These are phyloP conservation scores for Penicillium sp. DNA, from an alignment of 2,329 filamentous ascomycete genomes.

Conservation along the genomic window DNA sequence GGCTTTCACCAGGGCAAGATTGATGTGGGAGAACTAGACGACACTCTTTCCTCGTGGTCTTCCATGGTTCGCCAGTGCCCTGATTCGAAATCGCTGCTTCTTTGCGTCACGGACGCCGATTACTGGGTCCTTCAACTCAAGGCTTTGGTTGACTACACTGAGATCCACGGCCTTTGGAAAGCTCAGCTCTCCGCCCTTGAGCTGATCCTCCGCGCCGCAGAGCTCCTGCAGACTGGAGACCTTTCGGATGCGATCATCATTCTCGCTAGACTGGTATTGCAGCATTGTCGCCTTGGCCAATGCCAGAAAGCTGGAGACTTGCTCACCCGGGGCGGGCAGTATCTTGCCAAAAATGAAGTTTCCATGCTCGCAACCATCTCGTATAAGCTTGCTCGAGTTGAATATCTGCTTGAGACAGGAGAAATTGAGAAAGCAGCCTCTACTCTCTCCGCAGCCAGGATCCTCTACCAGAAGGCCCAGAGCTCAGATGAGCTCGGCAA, in stretches of 20 bases:
- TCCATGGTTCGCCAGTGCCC: conserved; percentile 48
- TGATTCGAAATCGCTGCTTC: conserved; percentile 44
- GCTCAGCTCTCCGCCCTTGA: conserved; percentile 52
- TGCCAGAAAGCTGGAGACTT: conserved; percentile 58
- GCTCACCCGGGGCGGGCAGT: conserved; percentile 61
- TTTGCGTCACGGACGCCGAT: conserved; percentile 53
- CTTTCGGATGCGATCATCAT: conserved; percentile 44
- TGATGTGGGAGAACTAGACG: conserved; percentile 27
- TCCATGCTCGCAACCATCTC: conserved; percentile 52
- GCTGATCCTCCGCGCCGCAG: conserved; percentile 50
- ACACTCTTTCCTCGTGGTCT: conserved; percentile 38
- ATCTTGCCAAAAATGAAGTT: conserved; percentile 43
- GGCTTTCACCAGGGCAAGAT: conserved; percentile 39
- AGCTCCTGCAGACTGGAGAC: conserved; percentile 44
- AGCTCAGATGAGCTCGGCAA: conserved; percentile 33
- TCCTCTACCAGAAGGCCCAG: conserved; percentile 36
- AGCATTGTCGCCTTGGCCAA: conserved; percentile 63
- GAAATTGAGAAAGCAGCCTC: conserved; percentile 61
- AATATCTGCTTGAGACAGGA: conserved; percentile 71
- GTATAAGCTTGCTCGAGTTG: conserved; percentile 71
- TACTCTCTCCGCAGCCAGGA: conserved; percentile 33
- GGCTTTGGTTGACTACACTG: conserved; percentile 58
- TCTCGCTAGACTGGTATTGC: conserved; percentile 52
- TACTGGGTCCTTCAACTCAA: conserved; percentile 55
- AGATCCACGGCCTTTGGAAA: conserved; percentile 58